phyloP scores from a whole-genome alignment of 495 filamentous ascomycete species.

The Elasticomyces elasticus region DNA sequence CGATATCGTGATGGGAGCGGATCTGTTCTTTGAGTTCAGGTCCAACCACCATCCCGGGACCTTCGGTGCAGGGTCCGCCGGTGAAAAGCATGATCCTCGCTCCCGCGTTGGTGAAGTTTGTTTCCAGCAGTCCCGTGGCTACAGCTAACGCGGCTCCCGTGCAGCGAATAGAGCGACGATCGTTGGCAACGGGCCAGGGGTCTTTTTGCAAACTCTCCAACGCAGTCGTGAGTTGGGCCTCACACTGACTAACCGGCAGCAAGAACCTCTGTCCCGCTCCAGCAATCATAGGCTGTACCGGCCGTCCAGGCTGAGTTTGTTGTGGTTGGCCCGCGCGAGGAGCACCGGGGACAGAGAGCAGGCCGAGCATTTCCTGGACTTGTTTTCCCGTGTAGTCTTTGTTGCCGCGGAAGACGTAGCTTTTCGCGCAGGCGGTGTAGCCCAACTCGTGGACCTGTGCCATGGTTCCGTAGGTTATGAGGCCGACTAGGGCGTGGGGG shows the following conservation, averaged over 20 bases:
- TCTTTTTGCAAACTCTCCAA: slow-evolving; percentile 96
- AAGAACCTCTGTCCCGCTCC: slow-evolving; percentile 84
- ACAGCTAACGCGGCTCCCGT: slow-evolving; percentile 95
- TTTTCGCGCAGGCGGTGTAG: slow-evolving; percentile 96
- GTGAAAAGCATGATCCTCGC: slow-evolving; percentile 96
- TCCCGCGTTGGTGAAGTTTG: slow-evolving; percentile 89
- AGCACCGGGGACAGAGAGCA: slow-evolving; percentile 49
- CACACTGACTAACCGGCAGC: slow-evolving; percentile 87
- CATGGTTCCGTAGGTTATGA: slow-evolving; percentile 97
- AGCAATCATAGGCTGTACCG: slow-evolving; percentile 52
- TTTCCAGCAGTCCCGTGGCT: slow-evolving; percentile 84
- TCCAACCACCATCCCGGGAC: slow-evolving; percentile 91
- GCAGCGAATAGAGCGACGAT: slow-evolving; percentile 84
- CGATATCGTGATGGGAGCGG: slow-evolving; percentile 97
- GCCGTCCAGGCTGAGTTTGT: slow-evolving; percentile 58
- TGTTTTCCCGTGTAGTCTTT: slow-evolving; percentile 97
- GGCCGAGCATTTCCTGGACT: slow-evolving; percentile 96
- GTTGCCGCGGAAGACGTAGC: slow-evolving; percentile 97
- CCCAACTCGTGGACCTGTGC: slow-evolving; percentile 97
- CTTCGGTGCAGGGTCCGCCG: slow-evolving; percentile 91
- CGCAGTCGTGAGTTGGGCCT: slow-evolving; percentile 95
- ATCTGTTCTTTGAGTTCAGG: slow-evolving; percentile 97
- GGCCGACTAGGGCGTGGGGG: slow-evolving; percentile 82
- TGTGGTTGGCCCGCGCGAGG: slow-evolving; percentile 61
- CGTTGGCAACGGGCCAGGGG: slow-evolving; percentile 94